These are phyloP conservation scores for Boletus insuetus DNA, from an alignment of 768 basidiomycete species.

Conservation along the genomic window DNA sequence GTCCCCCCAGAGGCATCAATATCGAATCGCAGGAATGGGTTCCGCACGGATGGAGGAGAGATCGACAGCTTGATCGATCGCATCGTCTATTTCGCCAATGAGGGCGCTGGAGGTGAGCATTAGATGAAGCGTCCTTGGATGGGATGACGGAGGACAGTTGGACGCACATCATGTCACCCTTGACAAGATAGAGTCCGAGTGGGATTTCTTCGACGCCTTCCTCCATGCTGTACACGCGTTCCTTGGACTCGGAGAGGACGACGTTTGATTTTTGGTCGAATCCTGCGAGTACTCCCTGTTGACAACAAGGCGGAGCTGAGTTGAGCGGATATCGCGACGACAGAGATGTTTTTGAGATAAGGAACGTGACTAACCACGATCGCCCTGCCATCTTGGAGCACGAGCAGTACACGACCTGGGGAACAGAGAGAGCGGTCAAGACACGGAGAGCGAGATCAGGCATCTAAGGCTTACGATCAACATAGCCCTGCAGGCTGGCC, in stretches of 20 bases:
- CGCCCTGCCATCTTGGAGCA: constrained; percentile 93
- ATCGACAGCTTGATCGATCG: constrained; percentile 71
- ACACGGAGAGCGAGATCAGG: neutral
- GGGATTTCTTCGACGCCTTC: constrained; percentile 94
- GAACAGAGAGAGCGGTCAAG: neutral
- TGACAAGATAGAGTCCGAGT: constrained; percentile 93
- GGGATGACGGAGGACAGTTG: neutral
- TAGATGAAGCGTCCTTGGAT: neutral
- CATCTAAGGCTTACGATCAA: constrained; percentile 61
- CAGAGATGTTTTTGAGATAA: neutral
- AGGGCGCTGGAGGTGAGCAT: constrained; percentile 48
- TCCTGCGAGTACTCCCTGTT: constrained; percentile 84
- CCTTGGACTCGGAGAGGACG: constrained; percentile 90
- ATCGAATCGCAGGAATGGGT: constrained; percentile 79
- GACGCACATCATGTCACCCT: constrained; percentile 96
- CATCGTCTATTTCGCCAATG: constrained; percentile 85
- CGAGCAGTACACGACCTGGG: constrained; percentile 84
- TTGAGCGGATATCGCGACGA: too few relatives aligned
- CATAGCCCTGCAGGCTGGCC: constrained; percentile 90
- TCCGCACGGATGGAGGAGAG: constrained; percentile 81
- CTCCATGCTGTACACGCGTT: constrained; percentile 88
- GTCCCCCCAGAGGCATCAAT: constrained; percentile 36
- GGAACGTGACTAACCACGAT: constrained; percentile 68
- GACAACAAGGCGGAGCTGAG: neutral
- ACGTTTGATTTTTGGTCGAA: constrained; percentile 96